phyloP scores from a whole-genome alignment of 179 eudicot genomes.

The Drosera spatulata region DNA sequence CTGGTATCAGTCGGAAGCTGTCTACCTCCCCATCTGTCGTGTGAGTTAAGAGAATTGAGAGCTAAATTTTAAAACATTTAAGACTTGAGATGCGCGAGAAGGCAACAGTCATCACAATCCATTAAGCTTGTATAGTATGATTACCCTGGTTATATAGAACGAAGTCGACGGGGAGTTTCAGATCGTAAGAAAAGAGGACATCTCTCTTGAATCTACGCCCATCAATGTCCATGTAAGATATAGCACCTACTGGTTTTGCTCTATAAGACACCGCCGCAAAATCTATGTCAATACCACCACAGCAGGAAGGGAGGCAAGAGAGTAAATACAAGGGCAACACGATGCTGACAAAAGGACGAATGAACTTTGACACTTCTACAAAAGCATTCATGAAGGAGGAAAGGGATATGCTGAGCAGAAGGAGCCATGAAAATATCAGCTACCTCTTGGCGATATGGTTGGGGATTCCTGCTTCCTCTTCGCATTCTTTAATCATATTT shows the following conservation, averaged over 20 bases:
- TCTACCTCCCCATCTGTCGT: constrained; percentile 86
- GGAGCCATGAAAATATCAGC: background rate
- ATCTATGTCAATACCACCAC: constrained; percentile 2
- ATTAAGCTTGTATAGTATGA: background rate
- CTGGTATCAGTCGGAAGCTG: constrained; percentile 68
- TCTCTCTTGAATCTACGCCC: constrained; percentile 80
- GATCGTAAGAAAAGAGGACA: constrained; percentile 87
- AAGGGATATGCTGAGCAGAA: too few relatives aligned
- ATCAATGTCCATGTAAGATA: constrained; percentile 79
- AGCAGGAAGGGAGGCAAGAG: background rate
- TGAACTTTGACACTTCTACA: too few relatives aligned
- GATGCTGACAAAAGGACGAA: background rate
- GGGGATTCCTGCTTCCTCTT: constrained; percentile 14
- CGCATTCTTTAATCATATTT: constrained; percentile 15
- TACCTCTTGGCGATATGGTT: constrained; percentile 52
- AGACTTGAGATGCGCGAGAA: too few relatives aligned
- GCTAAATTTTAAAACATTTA: too few relatives aligned
- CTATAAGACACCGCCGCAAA: constrained; percentile 23
- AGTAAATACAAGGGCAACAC: background rate
- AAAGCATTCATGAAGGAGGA: too few relatives aligned
- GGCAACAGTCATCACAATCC: too few relatives aligned
- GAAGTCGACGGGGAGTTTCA: constrained; percentile 77
- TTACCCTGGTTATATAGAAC: constrained; percentile 62
- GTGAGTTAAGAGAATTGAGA: background rate
- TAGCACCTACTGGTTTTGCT: constrained; percentile 72